Conservation (phyloP, 805 yeast genomes). For the Candida cerambycidarum region DNA sequence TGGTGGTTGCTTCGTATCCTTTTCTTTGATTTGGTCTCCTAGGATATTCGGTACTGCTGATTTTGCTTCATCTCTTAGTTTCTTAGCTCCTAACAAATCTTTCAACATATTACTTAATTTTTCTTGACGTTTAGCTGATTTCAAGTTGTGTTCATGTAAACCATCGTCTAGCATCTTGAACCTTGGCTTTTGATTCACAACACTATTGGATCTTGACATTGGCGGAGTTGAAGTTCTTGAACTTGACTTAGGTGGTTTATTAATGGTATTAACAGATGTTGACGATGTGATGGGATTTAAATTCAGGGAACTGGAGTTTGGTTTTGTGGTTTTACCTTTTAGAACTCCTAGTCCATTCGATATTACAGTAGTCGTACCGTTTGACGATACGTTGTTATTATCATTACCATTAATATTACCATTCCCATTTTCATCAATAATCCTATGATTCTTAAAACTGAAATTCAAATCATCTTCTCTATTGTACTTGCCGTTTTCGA, state of each 20-base stretch:
- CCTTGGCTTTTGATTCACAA: constrained; percentile 32
- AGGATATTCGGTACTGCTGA: constrained; percentile 69
- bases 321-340: not conserved
- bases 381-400: not conserved
- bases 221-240: constrained; percentile 15
- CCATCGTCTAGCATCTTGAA: constrained; percentile 66
- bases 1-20: constrained; percentile 48
- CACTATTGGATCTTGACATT: constrained; percentile 17
- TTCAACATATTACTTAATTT: constrained; percentile 72
- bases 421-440: constrained; percentile 6
- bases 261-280: constrained; percentile 1
- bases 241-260: not conserved
- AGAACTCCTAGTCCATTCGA: constrained; percentile 1
- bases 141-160: constrained; percentile 74
- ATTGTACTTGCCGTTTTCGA: not conserved
- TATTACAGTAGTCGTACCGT: not conserved
- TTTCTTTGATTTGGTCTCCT: constrained; percentile 8
- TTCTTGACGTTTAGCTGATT: constrained; percentile 76
- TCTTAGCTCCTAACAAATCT: constrained; percentile 72
- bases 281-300: not conserved
- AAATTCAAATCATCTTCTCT: constrained; percentile 6
- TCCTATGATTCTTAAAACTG: constrained; percentile 3
- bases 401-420: not conserved
- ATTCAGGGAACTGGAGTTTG: not conserved
- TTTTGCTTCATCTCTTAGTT: constrained; percentile 66